These are phyloP conservation scores for Emericellopsis atlantica DNA, from an alignment of 2,329 filamentous ascomycete genomes.

Conservation along the genomic window DNA sequence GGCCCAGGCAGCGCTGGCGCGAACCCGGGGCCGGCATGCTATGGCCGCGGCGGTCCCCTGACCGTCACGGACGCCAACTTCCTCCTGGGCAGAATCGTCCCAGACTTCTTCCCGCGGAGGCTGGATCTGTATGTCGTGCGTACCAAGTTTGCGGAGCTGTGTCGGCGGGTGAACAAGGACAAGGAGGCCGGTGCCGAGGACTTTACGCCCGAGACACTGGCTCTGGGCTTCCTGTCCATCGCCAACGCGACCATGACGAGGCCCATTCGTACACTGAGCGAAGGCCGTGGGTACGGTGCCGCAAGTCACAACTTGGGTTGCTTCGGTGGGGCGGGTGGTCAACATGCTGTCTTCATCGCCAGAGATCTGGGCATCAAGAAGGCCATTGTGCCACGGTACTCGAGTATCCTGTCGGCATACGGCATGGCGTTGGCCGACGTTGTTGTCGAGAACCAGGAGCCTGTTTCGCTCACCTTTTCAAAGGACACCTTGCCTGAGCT, in stretches of 20 bases:
- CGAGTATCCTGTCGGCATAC: slow-evolving; percentile 20
- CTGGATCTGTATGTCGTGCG: slow-evolving; percentile 26
- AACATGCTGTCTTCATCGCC: slow-evolving; percentile 18
- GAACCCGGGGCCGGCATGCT: slow-evolving; percentile 60
- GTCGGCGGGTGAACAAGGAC: slow-evolving; percentile 12
- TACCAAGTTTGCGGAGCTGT: slow-evolving; percentile 26
- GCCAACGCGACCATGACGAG: slow-evolving; percentile 65
- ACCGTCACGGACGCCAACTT: slow-evolving; percentile 65
- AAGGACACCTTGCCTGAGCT: slow-evolving; percentile 6
- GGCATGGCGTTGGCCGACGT: slow-evolving; percentile 19
- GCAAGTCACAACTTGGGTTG: slow-evolving; percentile 11
- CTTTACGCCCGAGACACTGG: slow-evolving; percentile 17
- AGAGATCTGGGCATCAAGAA: slow-evolving; percentile 14
- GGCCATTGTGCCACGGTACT: slow-evolving; percentile 18
- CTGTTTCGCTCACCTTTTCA: slow-evolving; percentile 11
- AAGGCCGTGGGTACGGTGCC: slow-evolving; percentile 13
- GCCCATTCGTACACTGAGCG: slow-evolving; percentile 37
- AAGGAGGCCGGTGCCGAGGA: slow-evolving; percentile 7
- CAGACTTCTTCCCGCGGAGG: slow-evolving; percentile 47
- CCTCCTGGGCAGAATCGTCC: slow-evolving; percentile 46
- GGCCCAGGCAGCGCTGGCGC: slow-evolving; percentile 62
- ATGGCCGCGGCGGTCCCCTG: slow-evolving; percentile 56
- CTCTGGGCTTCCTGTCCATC: slow-evolving; percentile 62
- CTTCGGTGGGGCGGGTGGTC: slow-evolving; percentile 12
- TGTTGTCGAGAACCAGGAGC: slow-evolving; percentile 16